phyloP scores from a whole-genome alignment of 73 alveolate species.

The Symbiodinium natans region DNA sequence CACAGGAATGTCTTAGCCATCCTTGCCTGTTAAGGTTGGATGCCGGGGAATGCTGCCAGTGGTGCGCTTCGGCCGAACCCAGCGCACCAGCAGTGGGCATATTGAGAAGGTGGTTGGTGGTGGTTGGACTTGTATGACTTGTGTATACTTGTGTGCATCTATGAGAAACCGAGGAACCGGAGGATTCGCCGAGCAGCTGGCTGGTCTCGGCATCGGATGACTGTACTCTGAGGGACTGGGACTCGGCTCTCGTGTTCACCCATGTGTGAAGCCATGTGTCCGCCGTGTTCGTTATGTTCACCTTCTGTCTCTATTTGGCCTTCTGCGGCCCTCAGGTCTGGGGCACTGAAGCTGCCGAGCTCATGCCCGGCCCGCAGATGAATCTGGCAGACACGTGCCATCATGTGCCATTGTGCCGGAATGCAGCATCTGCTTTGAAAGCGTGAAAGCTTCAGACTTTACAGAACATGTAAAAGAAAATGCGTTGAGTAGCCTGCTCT shows the following conservation, averaged over 20 bases:
- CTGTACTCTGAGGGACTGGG: constrained; percentile 29
- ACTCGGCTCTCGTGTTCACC: too few relatives aligned
- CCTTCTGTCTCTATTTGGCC: too few relatives aligned
- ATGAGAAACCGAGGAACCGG: constrained; percentile 15
- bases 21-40: not conserved
- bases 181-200: constrained; percentile 38
- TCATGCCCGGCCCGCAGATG: not conserved
- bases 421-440: not conserved
- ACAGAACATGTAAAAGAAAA: too few relatives aligned
- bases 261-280: too few relatives aligned
- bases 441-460: not conserved
- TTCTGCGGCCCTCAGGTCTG: not conserved
- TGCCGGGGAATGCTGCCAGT: not conserved
- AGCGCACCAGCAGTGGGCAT: too few relatives aligned
- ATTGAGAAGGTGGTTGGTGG: too few relatives aligned
- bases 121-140: too few relatives aligned
- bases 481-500: too few relatives aligned
- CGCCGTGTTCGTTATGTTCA: too few relatives aligned
- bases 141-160: too few relatives aligned
- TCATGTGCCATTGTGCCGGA: too few relatives aligned
- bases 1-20: not conserved
- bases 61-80: not conserved
- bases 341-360: not conserved
- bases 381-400: too few relatives aligned
- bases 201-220: constrained; percentile 74